Evolutionary conservation across 306 rosid genomes (phyloP).

Genomic region (Astragalus membranaceus): DNA sequence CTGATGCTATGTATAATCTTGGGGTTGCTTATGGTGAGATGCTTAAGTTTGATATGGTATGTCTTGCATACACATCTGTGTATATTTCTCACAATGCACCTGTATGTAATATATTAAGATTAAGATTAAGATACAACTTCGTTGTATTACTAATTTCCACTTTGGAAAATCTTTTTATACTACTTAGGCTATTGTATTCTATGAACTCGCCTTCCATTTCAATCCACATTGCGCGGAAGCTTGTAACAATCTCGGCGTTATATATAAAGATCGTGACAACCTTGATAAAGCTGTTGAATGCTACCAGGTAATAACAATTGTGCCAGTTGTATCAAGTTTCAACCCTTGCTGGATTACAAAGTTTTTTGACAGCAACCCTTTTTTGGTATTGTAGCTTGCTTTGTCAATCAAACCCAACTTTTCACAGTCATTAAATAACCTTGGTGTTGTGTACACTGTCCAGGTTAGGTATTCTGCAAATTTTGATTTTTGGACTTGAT

Average conservation of each 20-base stretch:
- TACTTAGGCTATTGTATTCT: conserved; percentile 91
- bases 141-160: neutral
- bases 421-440: conserved; percentile 96
- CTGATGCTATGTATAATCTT: conserved; percentile 99
- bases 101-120: neutral
- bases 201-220: conserved; percentile 97
- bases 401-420: conserved; percentile 89
- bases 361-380: neutral
- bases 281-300: conserved; percentile 99
- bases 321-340: conserved; percentile 8
- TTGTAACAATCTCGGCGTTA: conserved; percentile 95
- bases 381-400: conserved; percentile 60
- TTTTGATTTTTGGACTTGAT: conserved; percentile 20
- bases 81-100: neutral
- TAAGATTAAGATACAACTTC: neutral
- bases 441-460: conserved; percentile 97
- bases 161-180: conserved; percentile 8
- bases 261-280: conserved; percentile 96
- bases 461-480: conserved; percentile 49
- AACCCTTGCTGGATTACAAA: conserved; percentile 5
- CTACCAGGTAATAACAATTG: conserved; percentile 62
- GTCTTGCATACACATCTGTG: conserved; percentile 3
- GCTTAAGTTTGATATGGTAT: conserved; percentile 95
- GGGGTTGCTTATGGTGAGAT: conserved; percentile 99
- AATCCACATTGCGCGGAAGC: conserved; percentile 99